Evolutionary conservation across 1,284 basidiomycete species (phyloP), one percentile per base, ranked within the genome.

Genomic region (Leccinum fallax): DNA sequence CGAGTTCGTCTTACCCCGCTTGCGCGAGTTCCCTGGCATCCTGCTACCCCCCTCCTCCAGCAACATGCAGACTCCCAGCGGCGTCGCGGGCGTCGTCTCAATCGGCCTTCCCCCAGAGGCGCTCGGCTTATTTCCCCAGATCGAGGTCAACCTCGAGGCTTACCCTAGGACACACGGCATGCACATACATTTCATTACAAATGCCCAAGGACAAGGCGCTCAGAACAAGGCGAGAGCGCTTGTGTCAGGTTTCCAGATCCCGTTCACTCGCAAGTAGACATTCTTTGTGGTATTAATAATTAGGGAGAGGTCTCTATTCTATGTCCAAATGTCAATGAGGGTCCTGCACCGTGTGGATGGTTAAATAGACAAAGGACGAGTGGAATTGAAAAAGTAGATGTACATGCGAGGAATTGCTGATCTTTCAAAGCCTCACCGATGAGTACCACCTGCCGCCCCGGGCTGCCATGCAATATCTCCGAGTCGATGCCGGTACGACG

Each of bases 1-100:
- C 69, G 95, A 98, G 69, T 98, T 98, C 74, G 97, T 99, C 57
- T 81, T 98, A 24, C 97, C 97, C 3, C 87, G 97, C 24, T 77
- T 98, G 66, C 86, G 96, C 69, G 95, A 97, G 69, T 99, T 95
- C 80, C 82, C 83, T 7, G 97, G 97, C 26, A 77, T 99, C 63
- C 74, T 84, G 4, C 79, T 95, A 62, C 88, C 92, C 61, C 82
- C 92, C 48, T 76, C 85, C 36, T 82, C 84, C n/a, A 76, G 84
- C 56, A 82, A 82, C 63, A 77, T 84, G 38, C 83, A 85, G 65
- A 90, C 87, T 4, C 89, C 94, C 0, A 89, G 87, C 52, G 88
- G 90, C 1, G 89, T 93, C 5, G 85, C 89, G 0, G 96, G 97
- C 54, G 93, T 96, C 30, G 93, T 98, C 54, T 87, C 88, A 2